Conservation (phyloP, 2,329 filamentous ascomycete genomes). For the Diaporthe aspalathi region DNA sequence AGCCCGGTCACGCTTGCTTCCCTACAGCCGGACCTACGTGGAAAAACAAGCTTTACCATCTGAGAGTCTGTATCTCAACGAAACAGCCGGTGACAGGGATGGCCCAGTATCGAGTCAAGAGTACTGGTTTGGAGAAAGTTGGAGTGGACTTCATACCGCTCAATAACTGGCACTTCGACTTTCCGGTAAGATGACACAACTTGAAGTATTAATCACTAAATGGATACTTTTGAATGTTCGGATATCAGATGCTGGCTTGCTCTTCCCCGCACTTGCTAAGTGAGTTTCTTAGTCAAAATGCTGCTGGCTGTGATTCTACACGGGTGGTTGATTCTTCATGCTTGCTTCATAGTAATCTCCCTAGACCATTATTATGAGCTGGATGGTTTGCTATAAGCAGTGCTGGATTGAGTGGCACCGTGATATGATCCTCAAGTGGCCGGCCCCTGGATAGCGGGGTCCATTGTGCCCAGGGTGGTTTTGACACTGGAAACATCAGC, state of each 20-base stretch:
- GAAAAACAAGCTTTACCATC: background rate
- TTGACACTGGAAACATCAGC: too few relatives aligned
- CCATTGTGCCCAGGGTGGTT: too few relatives aligned
- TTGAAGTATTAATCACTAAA: background rate
- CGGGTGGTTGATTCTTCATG: background rate
- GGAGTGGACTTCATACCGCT: slow-evolving; percentile 8
- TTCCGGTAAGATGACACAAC: too few relatives aligned
- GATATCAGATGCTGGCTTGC: background rate
- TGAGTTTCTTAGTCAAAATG: background rate
- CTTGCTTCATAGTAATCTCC: background rate
- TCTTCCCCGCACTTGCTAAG: background rate
- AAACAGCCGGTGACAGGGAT: too few relatives aligned
- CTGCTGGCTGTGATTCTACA: too few relatives aligned
- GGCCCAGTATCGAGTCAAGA: too few relatives aligned
- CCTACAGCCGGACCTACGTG: background rate
- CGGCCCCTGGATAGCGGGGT: too few relatives aligned
- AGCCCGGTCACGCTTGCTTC: background rate
- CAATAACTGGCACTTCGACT: background rate
- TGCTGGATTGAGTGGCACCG: too few relatives aligned
- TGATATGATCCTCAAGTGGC: background rate
- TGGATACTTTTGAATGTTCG: background rate
- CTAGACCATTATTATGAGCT: background rate
- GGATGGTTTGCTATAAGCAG: too few relatives aligned
- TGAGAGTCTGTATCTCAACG: background rate
- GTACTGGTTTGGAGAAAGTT: slow-evolving; percentile 13